These are phyloP conservation scores for Ceratocystis ficicola DNA, from an alignment of 2,329 filamentous ascomycete species.

Conservation along the genomic window DNA sequence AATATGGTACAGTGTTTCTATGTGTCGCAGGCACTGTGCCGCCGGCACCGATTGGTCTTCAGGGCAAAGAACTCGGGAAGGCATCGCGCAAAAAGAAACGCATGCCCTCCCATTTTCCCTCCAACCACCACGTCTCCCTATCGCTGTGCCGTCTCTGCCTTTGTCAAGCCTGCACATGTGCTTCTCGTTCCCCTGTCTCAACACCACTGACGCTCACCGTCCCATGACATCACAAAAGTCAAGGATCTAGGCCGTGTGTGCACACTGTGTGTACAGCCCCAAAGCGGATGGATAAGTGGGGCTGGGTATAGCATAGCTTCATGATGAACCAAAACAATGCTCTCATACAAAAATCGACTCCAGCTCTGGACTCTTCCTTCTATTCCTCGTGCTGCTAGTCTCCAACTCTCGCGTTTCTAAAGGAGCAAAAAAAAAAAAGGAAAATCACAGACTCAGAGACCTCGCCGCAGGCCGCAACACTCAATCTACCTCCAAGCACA, in stretches of 20 bases:
- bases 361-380: neutral
- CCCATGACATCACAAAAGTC: constrained; percentile 2
- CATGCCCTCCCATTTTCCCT: too few species aligned
- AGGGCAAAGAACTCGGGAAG: too few species aligned
- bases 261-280: constrained; percentile 7
- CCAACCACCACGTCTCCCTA: too few species aligned
- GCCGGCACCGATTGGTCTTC: too few species aligned
- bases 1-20: neutral
- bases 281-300: constrained; percentile 2
- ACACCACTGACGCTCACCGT: neutral
- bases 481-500: constrained; percentile 24
- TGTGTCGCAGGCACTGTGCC: neutral
- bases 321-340: neutral
- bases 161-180: neutral
- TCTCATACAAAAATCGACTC: neutral
- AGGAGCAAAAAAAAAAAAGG: neutral
- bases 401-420: neutral
- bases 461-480: neutral
- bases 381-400: neutral
- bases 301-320: neutral
- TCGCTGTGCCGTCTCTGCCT: too few species aligned
- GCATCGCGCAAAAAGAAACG: too few species aligned
- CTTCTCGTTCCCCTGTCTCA: neutral
- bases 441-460: too few species aligned
- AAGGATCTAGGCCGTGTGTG: neutral